phyloP scores from a whole-genome alignment of 2,329 filamentous ascomycete species.

The Capronia americana region DNA sequence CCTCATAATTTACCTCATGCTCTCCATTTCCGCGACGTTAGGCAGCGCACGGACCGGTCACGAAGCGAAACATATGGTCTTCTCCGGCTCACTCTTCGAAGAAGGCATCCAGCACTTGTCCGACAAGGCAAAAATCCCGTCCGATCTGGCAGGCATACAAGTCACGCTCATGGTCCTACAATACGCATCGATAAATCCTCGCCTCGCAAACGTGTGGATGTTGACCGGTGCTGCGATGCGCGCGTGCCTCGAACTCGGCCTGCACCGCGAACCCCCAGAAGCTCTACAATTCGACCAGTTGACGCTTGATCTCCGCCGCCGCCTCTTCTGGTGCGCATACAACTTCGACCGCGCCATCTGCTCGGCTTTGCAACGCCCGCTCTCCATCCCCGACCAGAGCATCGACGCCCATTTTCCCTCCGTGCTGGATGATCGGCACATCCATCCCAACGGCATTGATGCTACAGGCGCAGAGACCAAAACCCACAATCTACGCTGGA shows the following conservation, averaged over 20 bases:
- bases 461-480: slow-evolving; percentile 40
- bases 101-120: slow-evolving; percentile 45
- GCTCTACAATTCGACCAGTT: slow-evolving; percentile 36
- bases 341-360: slow-evolving; percentile 42
- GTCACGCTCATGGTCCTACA: slow-evolving; percentile 40
- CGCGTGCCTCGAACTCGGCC: slow-evolving; percentile 40
- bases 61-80: slow-evolving; percentile 44
- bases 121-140: slow-evolving; percentile 42
- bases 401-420: slow-evolving; percentile 41
- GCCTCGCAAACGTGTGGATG: slow-evolving; percentile 42
- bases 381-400: slow-evolving; percentile 42
- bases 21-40: slow-evolving; percentile 45
- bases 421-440: slow-evolving; percentile 39
- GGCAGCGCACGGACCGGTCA: slow-evolving; percentile 44
- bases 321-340: slow-evolving; percentile 42
- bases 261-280: slow-evolving; percentile 41
- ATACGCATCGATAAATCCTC: slow-evolving; percentile 42
- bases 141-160: slow-evolving; percentile 41
- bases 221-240: slow-evolving; percentile 42
- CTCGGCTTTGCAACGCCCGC: slow-evolving; percentile 41
- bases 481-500: slow-evolving; percentile 39
- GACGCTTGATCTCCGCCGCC: slow-evolving; percentile 40
- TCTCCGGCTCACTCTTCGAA: slow-evolving; percentile 44
- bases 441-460: slow-evolving; percentile 39
- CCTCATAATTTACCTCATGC: slow-evolving; percentile 44